Percentiles rank a stretch among this genome's conserved stretches.
phyloP scores from a whole-genome alignment of 2,329 filamentous ascomycete genomes.

The Xylariaceae sp. region DNA sequence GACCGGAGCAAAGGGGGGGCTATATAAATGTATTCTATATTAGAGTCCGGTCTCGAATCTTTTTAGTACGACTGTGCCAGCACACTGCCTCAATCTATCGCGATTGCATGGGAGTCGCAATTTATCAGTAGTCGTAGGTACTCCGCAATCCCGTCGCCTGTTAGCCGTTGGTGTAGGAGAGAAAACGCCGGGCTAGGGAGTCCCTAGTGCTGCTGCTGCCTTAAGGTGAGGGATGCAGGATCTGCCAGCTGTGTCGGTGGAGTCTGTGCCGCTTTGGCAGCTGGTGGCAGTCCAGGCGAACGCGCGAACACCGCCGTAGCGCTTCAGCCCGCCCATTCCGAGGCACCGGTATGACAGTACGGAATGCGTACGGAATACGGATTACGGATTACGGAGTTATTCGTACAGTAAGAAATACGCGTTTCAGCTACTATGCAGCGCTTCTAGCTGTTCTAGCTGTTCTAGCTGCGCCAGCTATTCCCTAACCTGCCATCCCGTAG shows the following conservation, averaged over 20 bases:
- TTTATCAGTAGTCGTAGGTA: neutral
- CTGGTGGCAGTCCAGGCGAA: too few species aligned
- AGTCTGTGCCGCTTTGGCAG: too few species aligned
- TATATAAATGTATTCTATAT: neutral
- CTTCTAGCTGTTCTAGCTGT: too few species aligned
- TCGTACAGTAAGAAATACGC: neutral
- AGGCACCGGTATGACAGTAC: too few species aligned
- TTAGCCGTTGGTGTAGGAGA: too few species aligned
- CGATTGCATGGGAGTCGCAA: neutral
- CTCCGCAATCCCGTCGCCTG: neutral
- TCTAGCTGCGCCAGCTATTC: neutral
- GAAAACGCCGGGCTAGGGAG: too few species aligned
- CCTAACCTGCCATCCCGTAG: neutral
- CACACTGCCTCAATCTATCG: neutral
- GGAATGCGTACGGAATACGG: too few species aligned
- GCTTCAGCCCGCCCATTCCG: too few species aligned
- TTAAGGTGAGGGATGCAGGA: too few species aligned
- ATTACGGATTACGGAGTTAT: neutral
- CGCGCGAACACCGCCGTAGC: too few species aligned
- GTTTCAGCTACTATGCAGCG: neutral
- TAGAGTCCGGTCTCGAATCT: neutral
- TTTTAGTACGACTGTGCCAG: neutral
- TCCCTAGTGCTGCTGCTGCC: too few species aligned
- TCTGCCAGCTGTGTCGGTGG: too few species aligned
- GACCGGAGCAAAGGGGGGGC: neutral